These are phyloP conservation scores for Termitomyces sp. DNA, from an alignment of 768 basidiomycete genomes.

Conservation along the genomic window DNA sequence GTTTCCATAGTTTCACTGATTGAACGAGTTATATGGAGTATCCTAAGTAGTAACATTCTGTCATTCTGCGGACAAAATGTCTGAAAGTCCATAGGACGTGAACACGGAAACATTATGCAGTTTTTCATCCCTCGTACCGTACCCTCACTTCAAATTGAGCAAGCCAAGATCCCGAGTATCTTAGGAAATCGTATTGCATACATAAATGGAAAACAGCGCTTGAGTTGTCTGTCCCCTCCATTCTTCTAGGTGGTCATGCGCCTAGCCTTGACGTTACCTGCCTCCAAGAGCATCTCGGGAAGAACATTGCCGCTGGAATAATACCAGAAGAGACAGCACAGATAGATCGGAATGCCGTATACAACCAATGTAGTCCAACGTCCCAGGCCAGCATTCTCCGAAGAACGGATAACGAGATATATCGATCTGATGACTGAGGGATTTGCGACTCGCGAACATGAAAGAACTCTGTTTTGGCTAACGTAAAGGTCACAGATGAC, in stretches of 20 bases:
- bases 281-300: not conserved
- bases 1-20: not conserved
- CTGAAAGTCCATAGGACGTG: too few species aligned
- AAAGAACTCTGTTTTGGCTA: not conserved
- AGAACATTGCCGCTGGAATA: not conserved
- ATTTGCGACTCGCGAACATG: too few species aligned
- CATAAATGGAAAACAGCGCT: not conserved
- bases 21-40: not conserved
- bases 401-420: not conserved
- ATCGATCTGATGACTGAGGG: not conserved
- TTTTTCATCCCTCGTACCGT: too few species aligned
- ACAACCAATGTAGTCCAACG: not conserved
- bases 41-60: too few species aligned
- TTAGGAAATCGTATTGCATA: not conserved
- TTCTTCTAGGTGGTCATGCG: not conserved
- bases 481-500: not conserved
- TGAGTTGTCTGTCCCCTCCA: not conserved
- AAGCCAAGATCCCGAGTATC: not conserved
- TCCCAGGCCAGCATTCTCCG: not conserved
- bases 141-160: too few species aligned
- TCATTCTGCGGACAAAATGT: too few species aligned
- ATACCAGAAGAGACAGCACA: not conserved
- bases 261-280: not conserved
- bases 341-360: not conserved
- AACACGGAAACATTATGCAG: too few species aligned